A percentile compares a stretch with the other conserved stretches of the same genome.
Conservation (phyloP, 257 asterid genomes). For the Echites panduratus region DNA sequence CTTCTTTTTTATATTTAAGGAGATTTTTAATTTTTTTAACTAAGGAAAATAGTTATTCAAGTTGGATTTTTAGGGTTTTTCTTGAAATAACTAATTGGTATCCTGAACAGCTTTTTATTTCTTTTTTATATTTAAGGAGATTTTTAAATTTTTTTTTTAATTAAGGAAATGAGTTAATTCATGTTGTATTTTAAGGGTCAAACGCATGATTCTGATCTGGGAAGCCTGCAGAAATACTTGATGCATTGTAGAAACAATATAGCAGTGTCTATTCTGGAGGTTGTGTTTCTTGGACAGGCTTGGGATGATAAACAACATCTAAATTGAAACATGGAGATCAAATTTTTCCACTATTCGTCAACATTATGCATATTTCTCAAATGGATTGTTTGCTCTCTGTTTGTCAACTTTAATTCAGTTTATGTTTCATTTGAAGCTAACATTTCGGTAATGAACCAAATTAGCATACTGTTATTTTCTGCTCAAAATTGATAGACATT, state of each 20-base stretch:
- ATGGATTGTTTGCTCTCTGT: neutral
- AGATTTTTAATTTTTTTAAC: no score
- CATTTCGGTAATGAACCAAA: neutral
- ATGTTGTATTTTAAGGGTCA: no score
- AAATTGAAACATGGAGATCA: neutral
- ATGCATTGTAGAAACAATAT: neutral
- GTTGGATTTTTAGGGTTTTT: neutral
- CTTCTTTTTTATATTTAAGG: no score
- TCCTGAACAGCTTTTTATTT: no score
- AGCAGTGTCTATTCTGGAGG: neutral
- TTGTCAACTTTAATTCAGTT: neutral
- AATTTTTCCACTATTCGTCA: neutral
- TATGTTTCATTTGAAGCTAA: neutral
- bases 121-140: no score
- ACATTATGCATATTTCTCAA: neutral
- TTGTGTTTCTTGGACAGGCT: neutral
- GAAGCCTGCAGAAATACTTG: neutral
- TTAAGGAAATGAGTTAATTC: no score
- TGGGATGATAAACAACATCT: neutral
- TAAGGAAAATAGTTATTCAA: neutral
- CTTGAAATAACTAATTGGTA: no score
- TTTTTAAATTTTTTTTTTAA: no score
- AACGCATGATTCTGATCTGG: neutral
- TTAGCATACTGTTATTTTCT: neutral
- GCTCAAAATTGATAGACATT: neutral